Evolutionary conservation across 257 asterid species (phyloP), one percentile per base, ranked within the genome.

Genomic region (Galeopsis tetrahit): DNA sequence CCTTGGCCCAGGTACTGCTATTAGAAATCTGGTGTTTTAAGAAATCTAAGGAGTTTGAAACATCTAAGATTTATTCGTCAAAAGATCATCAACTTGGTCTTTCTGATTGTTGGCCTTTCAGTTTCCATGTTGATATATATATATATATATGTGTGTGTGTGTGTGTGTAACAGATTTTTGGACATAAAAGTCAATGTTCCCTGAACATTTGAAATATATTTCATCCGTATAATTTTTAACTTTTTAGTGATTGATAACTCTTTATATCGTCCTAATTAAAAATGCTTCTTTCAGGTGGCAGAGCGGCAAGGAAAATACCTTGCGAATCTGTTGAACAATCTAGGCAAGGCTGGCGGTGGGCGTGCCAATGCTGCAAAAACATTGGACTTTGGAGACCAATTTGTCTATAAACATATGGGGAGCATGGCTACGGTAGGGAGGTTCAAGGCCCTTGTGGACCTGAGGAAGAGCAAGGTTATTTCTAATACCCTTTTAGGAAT

Each of bases 361-460:
- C 89, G 72, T 44, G 99, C 96, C 1, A 73, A 78, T 66, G 75
- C 89, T 33, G 88, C 95, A 63, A 74, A 74, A 53, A 84, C 80
- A n/a, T 14, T 85, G 35, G 87, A 79, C 70, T 75, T 86, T 2
- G 98, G 98, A 11, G 64, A 74, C 10, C 83, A 83, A 14, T 94
- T 88, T 42, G 90, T 94, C 51, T 94, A 91, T 66, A 88, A 59
- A 83, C 99, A 91, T 71, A 63, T 94, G 79, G 99, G 99, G 51
- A 94, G 97, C 89, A 94, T 89, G 98, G 99, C 99, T 32, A 89
- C 97, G 1, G 34, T 94, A 49, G 97, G 99, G 64, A 81, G 99
- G 79, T 89, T 84, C 82, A 94, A 91, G 83, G 99, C 99, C 67
- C 95, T 94, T 2, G 99, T 94, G 42, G 98, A 94, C 82, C 93